Base-by-base conservation (phyloP, 345 rosid species). In the Punica granatum region DNA sequence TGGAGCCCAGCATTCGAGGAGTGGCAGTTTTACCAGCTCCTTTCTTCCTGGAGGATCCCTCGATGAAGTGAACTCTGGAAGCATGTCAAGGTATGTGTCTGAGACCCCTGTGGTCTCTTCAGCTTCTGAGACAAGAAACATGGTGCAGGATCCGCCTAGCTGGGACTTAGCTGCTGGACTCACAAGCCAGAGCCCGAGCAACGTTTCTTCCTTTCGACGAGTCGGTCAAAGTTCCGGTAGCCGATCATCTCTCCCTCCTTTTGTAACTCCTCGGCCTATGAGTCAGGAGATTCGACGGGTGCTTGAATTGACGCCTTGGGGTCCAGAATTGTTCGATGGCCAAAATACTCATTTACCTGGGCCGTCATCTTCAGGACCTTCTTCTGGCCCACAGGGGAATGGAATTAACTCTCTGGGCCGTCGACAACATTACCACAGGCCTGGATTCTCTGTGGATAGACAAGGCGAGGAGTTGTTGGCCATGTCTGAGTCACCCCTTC, bases 251-350 rank as follows among this genome's bases (percentile, higher is more conserved):
- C 80, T 83, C 71, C 79, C 92, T 46, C 30, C 88, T 26, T 84
- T 89, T 91, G 63, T 81, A 67, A 70, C 87, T 69, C 82, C 78
- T 64, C 82, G 42, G 65, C 68, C 80, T 1, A 37, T 83, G 42
- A 14, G 75, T 21, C 78, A 75, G 65, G 79, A 76, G 83, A 80
- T 73, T 46, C 85, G 77, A 68, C 77, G 86, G 75, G 68, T 72
- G 64, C 54, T 86, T 8, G 97, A 90, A 67, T 70, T 83, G 69
- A 72, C 85, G 72, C 84, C 91, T 46, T 83, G 96, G 93, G 82
- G 93, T 72, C 49, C 75, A 63, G 90, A 83, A 66, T 70, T 87
- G 48, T 67, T 85, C 75, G 86, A 82, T 60, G 79, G 81, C 65
- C 91, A 73, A 63, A 78, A 80, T 76, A 83, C 78, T 59, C 78